These are phyloP conservation scores for Penicillium griseofulvum DNA, from an alignment of 2,329 filamentous ascomycete species.

Conservation along the genomic window DNA sequence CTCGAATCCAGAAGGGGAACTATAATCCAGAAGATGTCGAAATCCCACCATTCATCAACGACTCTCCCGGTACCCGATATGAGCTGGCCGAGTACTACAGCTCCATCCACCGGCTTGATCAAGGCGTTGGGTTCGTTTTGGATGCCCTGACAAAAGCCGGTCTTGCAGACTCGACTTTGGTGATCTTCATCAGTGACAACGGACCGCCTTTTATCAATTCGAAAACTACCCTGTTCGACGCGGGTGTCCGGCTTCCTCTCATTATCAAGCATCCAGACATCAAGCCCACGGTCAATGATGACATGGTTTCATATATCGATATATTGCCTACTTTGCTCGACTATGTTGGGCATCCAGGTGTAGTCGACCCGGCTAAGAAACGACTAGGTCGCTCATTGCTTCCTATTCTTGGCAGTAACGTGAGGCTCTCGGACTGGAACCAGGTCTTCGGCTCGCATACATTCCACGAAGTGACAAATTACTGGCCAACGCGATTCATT, in stretches of 20 bases:
- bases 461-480: conserved; percentile 52
- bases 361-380: conserved; percentile 3
- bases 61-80: conserved; percentile 40
- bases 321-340: conserved; percentile 49
- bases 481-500: conserved; percentile 51
- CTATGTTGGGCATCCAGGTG: conserved; percentile 30
- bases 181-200: conserved; percentile 52
- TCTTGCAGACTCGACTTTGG: conserved; percentile 37
- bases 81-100: conserved; percentile 48
- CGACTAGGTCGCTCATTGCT: conserved; percentile 42
- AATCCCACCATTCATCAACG: conserved; percentile 44
- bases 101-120: conserved; percentile 45
- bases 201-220: conserved; percentile 53
- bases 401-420: conserved; percentile 29
- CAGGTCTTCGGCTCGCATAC: conserved; percentile 53
- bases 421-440: conserved; percentile 16
- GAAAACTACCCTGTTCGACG: conserved; percentile 52
- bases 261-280: conserved; percentile 39
- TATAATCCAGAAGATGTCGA: conserved; percentile 37
- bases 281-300: conserved; percentile 37
- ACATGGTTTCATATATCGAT: conserved; percentile 49
- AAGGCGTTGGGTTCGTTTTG: conserved; percentile 44
- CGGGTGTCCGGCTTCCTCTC: conserved; percentile 47
- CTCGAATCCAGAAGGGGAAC: conserved; percentile 20
- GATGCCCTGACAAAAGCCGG: conserved; percentile 33